phyloP scores from a whole-genome alignment of 306 rosid species.

The Ammopiptanthus mongolicus region DNA sequence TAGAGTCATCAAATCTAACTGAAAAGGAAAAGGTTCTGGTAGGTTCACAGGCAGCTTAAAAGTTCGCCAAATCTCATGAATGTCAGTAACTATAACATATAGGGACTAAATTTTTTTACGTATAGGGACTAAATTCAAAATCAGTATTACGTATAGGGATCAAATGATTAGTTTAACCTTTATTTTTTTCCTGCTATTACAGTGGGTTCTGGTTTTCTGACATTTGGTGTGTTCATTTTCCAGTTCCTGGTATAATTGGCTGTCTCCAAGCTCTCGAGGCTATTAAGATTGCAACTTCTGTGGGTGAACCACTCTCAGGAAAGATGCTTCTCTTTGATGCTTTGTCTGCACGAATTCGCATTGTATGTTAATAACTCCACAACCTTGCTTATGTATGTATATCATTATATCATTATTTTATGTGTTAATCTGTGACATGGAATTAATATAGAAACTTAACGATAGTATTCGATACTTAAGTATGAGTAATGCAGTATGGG shows the following conservation, averaged over 20 bases:
- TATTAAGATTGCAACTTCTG: slow-evolving; percentile 76
- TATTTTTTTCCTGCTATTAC: neutral
- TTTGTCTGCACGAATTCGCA: slow-evolving; percentile 66
- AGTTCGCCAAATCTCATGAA: neutral
- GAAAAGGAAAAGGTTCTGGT: neutral
- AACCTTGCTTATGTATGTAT: neutral
- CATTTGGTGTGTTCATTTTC: slow-evolving; percentile 23
- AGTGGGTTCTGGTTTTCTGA: neutral
- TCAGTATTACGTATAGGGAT: no score
- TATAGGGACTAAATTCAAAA: no score
- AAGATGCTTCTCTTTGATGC: slow-evolving; percentile 96
- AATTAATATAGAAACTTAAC: neutral
- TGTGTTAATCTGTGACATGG: neutral
- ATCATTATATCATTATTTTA: neutral
- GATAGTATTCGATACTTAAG: neutral
- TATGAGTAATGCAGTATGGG: neutral
- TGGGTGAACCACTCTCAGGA: slow-evolving; percentile 88
- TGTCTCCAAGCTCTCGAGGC: slow-evolving; percentile 98
- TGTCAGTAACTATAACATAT: no score
- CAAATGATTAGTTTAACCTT: no score
- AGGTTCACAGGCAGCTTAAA: neutral
- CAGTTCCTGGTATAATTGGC: slow-evolving; percentile 98
- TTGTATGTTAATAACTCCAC: slow-evolving; percentile 46
- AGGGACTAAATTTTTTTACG: no score
- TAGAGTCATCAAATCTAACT: neutral